Evolutionary conservation across 1,139 yeast genomes (phyloP).

Genomic region (Magnusiomyces suaveolens): DNA sequence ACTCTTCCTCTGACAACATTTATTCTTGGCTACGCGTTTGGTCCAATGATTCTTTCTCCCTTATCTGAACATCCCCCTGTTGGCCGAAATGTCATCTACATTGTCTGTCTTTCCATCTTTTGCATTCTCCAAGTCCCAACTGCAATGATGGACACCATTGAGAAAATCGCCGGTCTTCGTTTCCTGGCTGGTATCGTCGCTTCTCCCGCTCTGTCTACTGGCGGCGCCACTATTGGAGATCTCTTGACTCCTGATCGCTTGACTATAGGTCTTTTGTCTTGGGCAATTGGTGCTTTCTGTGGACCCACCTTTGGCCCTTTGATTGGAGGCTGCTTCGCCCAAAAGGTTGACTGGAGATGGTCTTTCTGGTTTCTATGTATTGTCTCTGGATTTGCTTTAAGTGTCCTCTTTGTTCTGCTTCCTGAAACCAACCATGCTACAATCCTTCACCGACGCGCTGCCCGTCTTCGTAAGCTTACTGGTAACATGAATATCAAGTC

Average conservation of each 20-base stretch:
- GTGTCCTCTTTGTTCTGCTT: slow-evolving; percentile 33
- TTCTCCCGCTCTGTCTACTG: slow-evolving; percentile 77
- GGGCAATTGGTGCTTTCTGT: slow-evolving; percentile 45
- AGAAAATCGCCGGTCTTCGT: slow-evolving; percentile 47
- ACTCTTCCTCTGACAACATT: slow-evolving; percentile 46
- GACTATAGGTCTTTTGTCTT: slow-evolving; percentile 37
- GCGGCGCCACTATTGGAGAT: slow-evolving; percentile 79
- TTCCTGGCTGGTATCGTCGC: slow-evolving; percentile 74
- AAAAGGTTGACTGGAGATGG: slow-evolving; percentile 32
- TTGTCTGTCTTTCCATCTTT: slow-evolving; percentile 44
- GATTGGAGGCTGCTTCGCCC: slow-evolving; percentile 47
- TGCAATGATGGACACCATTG: slow-evolving; percentile 42
- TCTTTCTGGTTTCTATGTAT: slow-evolving; percentile 41
- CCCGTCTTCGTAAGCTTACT: slow-evolving; percentile 39
- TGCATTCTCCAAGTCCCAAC: slow-evolving; percentile 46
- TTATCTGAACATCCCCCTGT: slow-evolving; percentile 42
- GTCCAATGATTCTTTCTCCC: slow-evolving; percentile 49
- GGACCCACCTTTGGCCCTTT: slow-evolving; percentile 64
- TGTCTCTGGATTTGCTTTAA: slow-evolving; percentile 33
- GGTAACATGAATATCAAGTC: slow-evolving; percentile 34
- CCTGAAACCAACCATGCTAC: slow-evolving; percentile 47
- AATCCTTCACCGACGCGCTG: slow-evolving; percentile 41
- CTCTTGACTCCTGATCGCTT: slow-evolving; percentile 19
- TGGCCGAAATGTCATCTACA: slow-evolving; percentile 49
- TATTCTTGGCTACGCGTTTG: slow-evolving; percentile 49